Percentiles rank a stretch among this genome's conserved stretches.
Evolutionary conservation across 805 yeast genomes (phyloP).

Genomic region (Candida sanyiensis): DNA sequence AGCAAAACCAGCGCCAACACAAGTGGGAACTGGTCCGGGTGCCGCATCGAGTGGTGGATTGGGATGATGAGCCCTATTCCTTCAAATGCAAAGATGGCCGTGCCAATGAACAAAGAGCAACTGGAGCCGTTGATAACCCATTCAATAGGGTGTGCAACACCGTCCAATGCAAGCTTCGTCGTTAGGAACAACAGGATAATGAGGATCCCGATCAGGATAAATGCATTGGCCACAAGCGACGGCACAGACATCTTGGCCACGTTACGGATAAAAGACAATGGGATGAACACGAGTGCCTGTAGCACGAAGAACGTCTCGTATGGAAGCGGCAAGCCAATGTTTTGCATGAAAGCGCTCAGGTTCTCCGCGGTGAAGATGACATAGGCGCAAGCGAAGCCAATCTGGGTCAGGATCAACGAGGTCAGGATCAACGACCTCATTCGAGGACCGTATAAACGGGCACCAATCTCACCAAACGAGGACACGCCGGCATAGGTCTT

Average conservation of each 20-base stretch:
- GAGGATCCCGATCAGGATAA: conserved; percentile 58
- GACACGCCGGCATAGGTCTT: conserved; percentile 57
- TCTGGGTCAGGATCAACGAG: conserved; percentile 64
- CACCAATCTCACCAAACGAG: conserved; percentile 77
- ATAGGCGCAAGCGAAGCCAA: conserved; percentile 79
- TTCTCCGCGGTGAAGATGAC: conserved; percentile 75
- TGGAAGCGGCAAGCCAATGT: conserved; percentile 41
- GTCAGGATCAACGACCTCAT: conserved; percentile 56
- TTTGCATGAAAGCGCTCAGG: conserved; percentile 52
- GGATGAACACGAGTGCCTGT: conserved; percentile 56
- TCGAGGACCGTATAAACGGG: conserved; percentile 55
- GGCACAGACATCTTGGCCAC: conserved; percentile 69
- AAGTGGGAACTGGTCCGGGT: conserved; percentile 67
- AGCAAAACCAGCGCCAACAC: conserved; percentile 56
- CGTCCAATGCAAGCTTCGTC: conserved; percentile 38
- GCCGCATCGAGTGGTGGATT: conserved; percentile 72
- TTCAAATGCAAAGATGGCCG: conserved; percentile 84
- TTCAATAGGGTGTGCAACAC: conserved; percentile 44
- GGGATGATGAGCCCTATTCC: conserved; percentile 82
- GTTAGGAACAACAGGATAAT: conserved; percentile 56
- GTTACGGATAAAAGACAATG: conserved; percentile 67
- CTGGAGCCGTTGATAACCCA: conserved; percentile 45
- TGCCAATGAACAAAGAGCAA: conserved; percentile 74
- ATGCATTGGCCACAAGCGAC: conserved; percentile 65
- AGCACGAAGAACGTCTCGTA: conserved; percentile 39